Evolutionary conservation across 108 stramenopile species (phyloP).

Genomic region (Cyclostephanos invisitatus): DNA sequence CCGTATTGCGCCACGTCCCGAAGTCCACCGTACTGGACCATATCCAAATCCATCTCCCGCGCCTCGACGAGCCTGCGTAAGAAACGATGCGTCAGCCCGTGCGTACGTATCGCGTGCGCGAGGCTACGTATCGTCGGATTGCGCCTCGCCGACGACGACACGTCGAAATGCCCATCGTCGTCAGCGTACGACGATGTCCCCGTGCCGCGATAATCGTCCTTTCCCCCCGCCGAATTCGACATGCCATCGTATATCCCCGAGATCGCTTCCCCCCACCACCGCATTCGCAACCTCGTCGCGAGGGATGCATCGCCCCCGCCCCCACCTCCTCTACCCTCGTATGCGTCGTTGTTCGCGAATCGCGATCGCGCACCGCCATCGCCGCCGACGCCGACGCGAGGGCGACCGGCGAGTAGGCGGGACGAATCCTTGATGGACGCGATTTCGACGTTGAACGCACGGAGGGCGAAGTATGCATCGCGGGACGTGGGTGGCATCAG

Average conservation of each 20-base stretch:
- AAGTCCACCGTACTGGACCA: slow-evolving; percentile 55
- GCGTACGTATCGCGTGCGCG: slow-evolving; percentile 52
- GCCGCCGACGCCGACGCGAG: slow-evolving; percentile 7
- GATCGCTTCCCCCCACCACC: slow-evolving; percentile 83
- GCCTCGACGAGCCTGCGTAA: slow-evolving; percentile 73
- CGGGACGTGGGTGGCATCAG: slow-evolving; percentile 67
- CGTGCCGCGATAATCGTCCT: not conserved
- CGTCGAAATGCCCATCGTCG: too few relatives aligned
- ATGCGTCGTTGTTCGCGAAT: not conserved
- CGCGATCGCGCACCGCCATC: slow-evolving; percentile 7
- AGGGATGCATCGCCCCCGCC: slow-evolving; percentile 18
- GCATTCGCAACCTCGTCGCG: slow-evolving; percentile 66
- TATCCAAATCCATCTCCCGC: slow-evolving; percentile 65
- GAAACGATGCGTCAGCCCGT: slow-evolving; percentile 67
- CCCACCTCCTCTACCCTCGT: not conserved
- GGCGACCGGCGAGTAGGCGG: not conserved
- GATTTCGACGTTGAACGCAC: slow-evolving; percentile 82
- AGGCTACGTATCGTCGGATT: slow-evolving; percentile 74
- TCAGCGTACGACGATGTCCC: too few relatives aligned
- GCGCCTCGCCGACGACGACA: slow-evolving; percentile 49
- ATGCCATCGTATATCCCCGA: slow-evolving; percentile 50
- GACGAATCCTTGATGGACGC: slow-evolving; percentile 74
- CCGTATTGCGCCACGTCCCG: slow-evolving; percentile 69
- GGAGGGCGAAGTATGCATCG: slow-evolving; percentile 68
- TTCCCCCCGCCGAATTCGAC: too few relatives aligned